Evolutionary conservation across 495 filamentous ascomycete genomes (phyloP).

Genomic region (Jackrogersella multiformis): DNA sequence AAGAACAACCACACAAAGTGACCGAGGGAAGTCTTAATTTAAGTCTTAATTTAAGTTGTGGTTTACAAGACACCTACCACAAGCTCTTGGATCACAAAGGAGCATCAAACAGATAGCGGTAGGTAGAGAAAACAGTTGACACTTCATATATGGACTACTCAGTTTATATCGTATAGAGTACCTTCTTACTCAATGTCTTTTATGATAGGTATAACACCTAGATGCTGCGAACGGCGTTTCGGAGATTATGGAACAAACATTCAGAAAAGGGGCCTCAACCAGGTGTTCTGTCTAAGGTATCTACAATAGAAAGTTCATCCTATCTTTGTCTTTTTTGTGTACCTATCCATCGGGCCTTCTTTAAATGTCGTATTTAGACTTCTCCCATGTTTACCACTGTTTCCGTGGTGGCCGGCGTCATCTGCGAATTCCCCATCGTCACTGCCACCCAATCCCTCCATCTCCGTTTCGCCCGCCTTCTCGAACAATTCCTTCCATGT

Average conservation of each 20-base stretch:
- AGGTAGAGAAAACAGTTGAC: too few relatives aligned
- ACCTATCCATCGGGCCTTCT: slow-evolving; percentile 56
- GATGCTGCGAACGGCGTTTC: background rate
- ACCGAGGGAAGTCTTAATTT: slow-evolving; percentile 6
- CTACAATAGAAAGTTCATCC: background rate
- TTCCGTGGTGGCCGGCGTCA: slow-evolving; percentile 37
- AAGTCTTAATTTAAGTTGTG: slow-evolving; percentile 3
- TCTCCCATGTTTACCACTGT: slow-evolving; percentile 45
- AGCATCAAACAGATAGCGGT: background rate
- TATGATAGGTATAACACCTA: too few relatives aligned
- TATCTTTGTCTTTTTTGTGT: slow-evolving; percentile 53
- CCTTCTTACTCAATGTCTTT: too few relatives aligned
- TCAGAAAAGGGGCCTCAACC: background rate
- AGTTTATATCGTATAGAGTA: too few relatives aligned
- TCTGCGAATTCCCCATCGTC: slow-evolving; percentile 46
- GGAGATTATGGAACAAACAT: background rate
- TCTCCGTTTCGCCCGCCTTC: slow-evolving; percentile 60
- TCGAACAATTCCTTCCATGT: slow-evolving; percentile 68
- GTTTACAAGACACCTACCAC: background rate
- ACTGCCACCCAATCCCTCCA: slow-evolving; percentile 44
- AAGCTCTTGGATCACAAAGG: background rate
- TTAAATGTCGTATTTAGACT: slow-evolving; percentile 29
- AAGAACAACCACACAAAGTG: background rate
- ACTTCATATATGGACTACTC: too few relatives aligned
- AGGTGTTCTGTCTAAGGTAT: background rate